Base-by-base conservation (phyloP, 139 green algal genomes). In the Chlorella sp. region DNA sequence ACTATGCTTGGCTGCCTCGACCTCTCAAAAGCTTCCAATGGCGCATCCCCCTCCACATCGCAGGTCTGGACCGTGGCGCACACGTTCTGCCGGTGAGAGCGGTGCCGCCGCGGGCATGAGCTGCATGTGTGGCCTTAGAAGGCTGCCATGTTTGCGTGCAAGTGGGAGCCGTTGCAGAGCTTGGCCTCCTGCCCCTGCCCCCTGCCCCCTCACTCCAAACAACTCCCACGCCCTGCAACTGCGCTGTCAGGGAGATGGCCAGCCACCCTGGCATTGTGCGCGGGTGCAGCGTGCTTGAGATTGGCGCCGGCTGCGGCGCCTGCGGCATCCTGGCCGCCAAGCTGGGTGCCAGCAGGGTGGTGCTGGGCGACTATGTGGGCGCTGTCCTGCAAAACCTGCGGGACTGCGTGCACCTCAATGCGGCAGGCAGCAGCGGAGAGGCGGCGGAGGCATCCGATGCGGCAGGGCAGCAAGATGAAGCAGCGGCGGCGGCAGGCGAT, bases 281-380 rank as follows among this genome's bases (percentile, higher is more conserved):
- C 7, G 91, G 89, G 38, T 73, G 79, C 32, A 30, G n/a, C 3
- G 94, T 98, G 69, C 85, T 98, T 74, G 95, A 98, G 87, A 89
- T 98, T 65, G 95, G 95, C 20, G 86, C 76, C 36, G 95, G 95
- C 5, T 96, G 92, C 74, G 95, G 95, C 48, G 76, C 94, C 36
- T 93, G 90, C 44, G 95, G 95, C 41, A 91, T 98, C 72, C 75
- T 95, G 41, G 95, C 95, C 13, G 93, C 94, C 51, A 90, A 92
- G 75, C 85, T 94, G 44, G 92, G 94, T 0, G 94, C 94, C 17
- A 7, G 20, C 32, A 16, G 40, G 68, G 81, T 85, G 70, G 73
- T 92, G n/a, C 73, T 97, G 36, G 94, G 87, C 19, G 93, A 97
- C 76, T 87, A 95, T 67, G 92, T 95, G 68, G 90, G 86, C 14